Percentiles rank a stretch among this genome's conserved stretches.
Conservation (phyloP, 2,329 filamentous ascomycete genomes). For the Phaeosphaeriaceae sp. region DNA sequence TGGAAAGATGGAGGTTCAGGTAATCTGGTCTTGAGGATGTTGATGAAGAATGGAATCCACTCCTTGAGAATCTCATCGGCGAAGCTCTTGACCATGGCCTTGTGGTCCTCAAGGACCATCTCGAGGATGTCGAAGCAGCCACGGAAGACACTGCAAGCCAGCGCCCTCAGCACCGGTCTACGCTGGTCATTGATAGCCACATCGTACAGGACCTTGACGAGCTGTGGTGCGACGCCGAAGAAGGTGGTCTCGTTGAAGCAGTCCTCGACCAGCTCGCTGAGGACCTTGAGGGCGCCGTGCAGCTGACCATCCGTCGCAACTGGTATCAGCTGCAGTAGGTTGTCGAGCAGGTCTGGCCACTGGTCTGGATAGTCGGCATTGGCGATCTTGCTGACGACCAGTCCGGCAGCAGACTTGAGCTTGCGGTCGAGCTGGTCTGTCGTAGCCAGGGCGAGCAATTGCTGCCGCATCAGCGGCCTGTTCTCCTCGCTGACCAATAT, state of each 20-base stretch:
- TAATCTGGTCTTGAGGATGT: constrained; percentile 75
- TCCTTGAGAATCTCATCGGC: constrained; percentile 82
- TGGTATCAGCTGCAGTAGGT: constrained; percentile 78
- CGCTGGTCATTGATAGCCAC: constrained; percentile 79
- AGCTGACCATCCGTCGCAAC: constrained; percentile 79
- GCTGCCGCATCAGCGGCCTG: constrained; percentile 75
- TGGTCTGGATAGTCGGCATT: constrained; percentile 91
- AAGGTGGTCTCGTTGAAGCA: constrained; percentile 94
- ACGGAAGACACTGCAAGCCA: constrained; percentile 89
- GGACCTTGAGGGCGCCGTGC: constrained; percentile 86
- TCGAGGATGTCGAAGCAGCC: constrained; percentile 94
- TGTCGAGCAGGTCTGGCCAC: constrained; percentile 89
- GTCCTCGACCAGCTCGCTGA: constrained; percentile 90
- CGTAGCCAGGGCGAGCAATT: constrained; percentile 78
- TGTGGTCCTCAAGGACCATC: constrained; percentile 94
- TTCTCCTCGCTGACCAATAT: constrained; percentile 75
- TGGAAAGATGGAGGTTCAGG: constrained; percentile 65
- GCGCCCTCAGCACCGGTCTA: constrained; percentile 77
- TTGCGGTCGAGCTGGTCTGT: constrained; percentile 78
- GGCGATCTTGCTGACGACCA: constrained; percentile 91
- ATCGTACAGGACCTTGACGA: constrained; percentile 83
- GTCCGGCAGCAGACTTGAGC: constrained; percentile 88
- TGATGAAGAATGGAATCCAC: constrained; percentile 91
- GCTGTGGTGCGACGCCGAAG: constrained; percentile 84
- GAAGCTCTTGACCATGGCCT: constrained; percentile 83